phyloP scores from a whole-genome alignment of 2,329 filamentous ascomycete genomes.

The Alternaria angustiovoidea region DNA sequence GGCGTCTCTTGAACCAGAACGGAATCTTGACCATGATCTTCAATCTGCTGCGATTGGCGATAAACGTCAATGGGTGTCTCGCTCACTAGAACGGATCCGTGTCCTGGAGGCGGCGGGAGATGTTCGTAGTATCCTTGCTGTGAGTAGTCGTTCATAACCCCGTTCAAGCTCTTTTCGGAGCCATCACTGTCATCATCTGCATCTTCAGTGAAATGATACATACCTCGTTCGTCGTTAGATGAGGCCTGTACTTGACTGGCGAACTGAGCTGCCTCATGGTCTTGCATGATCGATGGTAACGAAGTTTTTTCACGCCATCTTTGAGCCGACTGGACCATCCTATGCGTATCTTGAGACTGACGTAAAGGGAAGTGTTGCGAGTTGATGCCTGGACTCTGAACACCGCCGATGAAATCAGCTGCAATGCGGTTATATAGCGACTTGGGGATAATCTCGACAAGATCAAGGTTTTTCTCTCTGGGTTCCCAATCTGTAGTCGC shows the following conservation, averaged over 20 bases:
- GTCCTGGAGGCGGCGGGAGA: not conserved
- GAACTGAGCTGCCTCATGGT: conserved; percentile 12
- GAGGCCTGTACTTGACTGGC: conserved; percentile 12
- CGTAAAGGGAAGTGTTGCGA: conserved; percentile 5
- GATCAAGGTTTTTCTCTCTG: conserved; percentile 34
- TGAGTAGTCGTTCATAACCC: not conserved
- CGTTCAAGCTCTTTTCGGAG: conserved; percentile 10
- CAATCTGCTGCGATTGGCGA: not conserved
- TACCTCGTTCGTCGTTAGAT: not conserved
- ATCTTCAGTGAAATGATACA: not conserved
- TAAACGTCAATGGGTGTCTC: conserved; percentile 6
- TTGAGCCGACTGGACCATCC: conserved; percentile 15
- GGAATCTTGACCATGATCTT: not conserved
- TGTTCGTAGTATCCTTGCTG: conserved; percentile 1
- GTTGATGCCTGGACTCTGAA: not conserved
- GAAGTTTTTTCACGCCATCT: conserved; percentile 19
- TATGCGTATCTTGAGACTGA: not conserved
- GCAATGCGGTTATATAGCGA: not conserved
- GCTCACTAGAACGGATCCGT: not conserved
- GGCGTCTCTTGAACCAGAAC: conserved; percentile 20
- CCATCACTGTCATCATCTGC: not conserved
- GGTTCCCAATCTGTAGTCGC: conserved; percentile 61
- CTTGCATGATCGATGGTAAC: conserved; percentile 23
- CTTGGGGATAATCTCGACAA: conserved; percentile 40
- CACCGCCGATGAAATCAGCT: not conserved